Conservation (phyloP, 768 basidiomycete species). For the Tremella fuciformis region DNA sequence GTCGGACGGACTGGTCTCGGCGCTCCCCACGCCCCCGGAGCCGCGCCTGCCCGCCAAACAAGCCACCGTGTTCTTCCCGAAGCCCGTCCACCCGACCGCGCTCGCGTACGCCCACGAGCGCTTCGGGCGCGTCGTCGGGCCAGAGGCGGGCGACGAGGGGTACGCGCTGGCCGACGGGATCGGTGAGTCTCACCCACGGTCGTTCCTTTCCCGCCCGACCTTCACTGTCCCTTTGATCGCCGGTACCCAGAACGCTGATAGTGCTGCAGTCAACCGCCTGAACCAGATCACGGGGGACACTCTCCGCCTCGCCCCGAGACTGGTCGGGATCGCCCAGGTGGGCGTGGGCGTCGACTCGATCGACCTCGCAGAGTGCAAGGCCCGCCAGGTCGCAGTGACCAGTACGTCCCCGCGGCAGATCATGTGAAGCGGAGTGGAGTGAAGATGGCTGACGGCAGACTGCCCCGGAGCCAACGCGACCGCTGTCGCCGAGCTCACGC, state of each 20-base stretch:
- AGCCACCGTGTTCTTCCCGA: slow-evolving; percentile 27
- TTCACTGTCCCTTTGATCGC: neutral
- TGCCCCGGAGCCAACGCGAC: slow-evolving; percentile 30
- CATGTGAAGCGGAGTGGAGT: neutral
- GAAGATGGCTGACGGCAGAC: slow-evolving; percentile 11
- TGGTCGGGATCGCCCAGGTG: slow-evolving; percentile 25
- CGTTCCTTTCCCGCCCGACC: neutral
- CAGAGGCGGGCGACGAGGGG: neutral
- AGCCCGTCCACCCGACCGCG: slow-evolving; percentile 21
- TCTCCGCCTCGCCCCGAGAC: slow-evolving; percentile 13
- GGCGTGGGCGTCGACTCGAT: slow-evolving; percentile 35
- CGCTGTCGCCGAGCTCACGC: slow-evolving; percentile 14
- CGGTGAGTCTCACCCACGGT: slow-evolving; percentile 9
- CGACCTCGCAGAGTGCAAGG: slow-evolving; percentile 19
- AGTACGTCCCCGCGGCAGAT: slow-evolving; percentile 12
- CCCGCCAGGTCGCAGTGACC: slow-evolving; percentile 17
- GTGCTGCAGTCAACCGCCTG: slow-evolving; percentile 23
- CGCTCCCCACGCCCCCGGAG: slow-evolving; percentile 8
- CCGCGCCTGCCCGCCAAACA: neutral
- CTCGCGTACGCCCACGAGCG: slow-evolving; percentile 22
- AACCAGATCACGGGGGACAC: slow-evolving; percentile 16
- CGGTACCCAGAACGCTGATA: neutral
- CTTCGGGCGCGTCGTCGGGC: slow-evolving; percentile 20
- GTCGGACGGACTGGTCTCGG: neutral
- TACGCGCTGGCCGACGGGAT: slow-evolving; percentile 25